Conservation (phyloP, 2,329 filamentous ascomycete species). For the Keithomyces neogunnii region DNA sequence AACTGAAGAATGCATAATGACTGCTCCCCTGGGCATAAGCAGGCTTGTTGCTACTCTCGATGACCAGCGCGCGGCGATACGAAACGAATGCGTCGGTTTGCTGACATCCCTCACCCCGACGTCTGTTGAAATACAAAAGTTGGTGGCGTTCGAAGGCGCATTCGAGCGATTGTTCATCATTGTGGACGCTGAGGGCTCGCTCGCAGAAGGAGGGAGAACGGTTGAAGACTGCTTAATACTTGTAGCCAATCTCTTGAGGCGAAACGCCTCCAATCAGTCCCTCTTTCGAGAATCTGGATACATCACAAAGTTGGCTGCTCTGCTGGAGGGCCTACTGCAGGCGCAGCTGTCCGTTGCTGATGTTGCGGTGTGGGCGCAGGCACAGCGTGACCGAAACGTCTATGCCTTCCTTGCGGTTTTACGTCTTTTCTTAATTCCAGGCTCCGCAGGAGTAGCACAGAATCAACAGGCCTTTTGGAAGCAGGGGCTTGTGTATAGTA, state of each 20-base stretch:
- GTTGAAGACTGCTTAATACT: slow-evolving; percentile 92
- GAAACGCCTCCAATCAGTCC: slow-evolving; percentile 88
- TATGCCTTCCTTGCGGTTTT: slow-evolving; percentile 85
- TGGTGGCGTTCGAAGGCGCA: slow-evolving; percentile 91
- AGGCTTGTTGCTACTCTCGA: slow-evolving; percentile 77
- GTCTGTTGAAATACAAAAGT: slow-evolving; percentile 83
- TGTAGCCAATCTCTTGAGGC: slow-evolving; percentile 76
- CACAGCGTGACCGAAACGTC: slow-evolving; percentile 79
- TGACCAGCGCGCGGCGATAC: slow-evolving; percentile 76
- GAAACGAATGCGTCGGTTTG: slow-evolving; percentile 80
- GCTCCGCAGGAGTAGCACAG: slow-evolving; percentile 69
- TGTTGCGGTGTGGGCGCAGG: slow-evolving; percentile 65
- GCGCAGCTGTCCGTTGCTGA: slow-evolving; percentile 45
- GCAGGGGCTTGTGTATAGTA: slow-evolving; percentile 68
- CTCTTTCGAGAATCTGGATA: slow-evolving; percentile 88
- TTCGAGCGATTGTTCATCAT: slow-evolving; percentile 82
- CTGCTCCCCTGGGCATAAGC: slow-evolving; percentile 79
- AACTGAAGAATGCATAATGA: slow-evolving; percentile 90
- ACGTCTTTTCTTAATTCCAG: slow-evolving; percentile 73
- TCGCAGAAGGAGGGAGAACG: slow-evolving; percentile 73
- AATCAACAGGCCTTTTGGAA: slow-evolving; percentile 86
- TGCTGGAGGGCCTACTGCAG: slow-evolving; percentile 54
- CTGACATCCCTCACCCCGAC: slow-evolving; percentile 81
- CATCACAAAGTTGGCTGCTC: slow-evolving; percentile 59
- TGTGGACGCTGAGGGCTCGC: slow-evolving; percentile 71